A percentile compares a stretch with the other conserved stretches of the same genome.
These are phyloP conservation scores for Colletotrichum ledebouriae DNA, from an alignment of 2,329 filamentous ascomycete genomes.

Conservation along the genomic window DNA sequence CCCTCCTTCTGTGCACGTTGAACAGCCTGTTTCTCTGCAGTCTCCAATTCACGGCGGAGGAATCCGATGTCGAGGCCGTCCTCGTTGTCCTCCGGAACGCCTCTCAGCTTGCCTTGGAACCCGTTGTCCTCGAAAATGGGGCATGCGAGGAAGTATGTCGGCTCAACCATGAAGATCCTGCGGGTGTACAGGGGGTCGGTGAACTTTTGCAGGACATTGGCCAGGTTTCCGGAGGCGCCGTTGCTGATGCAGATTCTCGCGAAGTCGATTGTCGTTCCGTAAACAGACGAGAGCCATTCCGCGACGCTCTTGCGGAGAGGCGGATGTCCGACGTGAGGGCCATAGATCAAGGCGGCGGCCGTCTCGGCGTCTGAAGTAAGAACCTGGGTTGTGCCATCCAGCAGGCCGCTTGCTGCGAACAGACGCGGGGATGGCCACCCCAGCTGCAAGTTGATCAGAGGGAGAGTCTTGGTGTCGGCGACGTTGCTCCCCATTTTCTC, in stretches of 20 bases:
- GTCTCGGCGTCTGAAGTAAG: constrained; percentile 71
- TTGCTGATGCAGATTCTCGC: constrained; percentile 84
- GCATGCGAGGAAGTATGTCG: constrained; percentile 85
- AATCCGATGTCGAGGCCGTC: constrained; percentile 79
- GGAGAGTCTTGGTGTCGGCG: constrained; percentile 23
- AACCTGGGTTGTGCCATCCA: constrained; percentile 70
- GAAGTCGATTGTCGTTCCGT: constrained; percentile 56
- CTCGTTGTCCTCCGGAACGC: constrained; percentile 78
- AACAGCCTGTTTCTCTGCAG: too few species aligned
- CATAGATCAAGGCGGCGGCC: constrained; percentile 79
- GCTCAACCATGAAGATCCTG: constrained; percentile 83
- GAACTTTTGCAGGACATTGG: constrained; percentile 81
- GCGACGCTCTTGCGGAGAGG: constrained; percentile 77
- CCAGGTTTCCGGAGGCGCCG: constrained; percentile 86
- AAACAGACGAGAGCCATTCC: constrained; percentile 76
- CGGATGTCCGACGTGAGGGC: constrained; percentile 79
- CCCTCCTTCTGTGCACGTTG: too few species aligned
- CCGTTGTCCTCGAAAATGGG: constrained; percentile 86
- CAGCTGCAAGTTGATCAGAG: constrained; percentile 72
- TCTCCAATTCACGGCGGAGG: too few species aligned
- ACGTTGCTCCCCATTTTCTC: constrained; percentile 1
- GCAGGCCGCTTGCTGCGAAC: constrained; percentile 74
- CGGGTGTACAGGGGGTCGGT: constrained; percentile 77
- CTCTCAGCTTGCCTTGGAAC: constrained; percentile 75
- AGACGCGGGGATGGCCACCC: constrained; percentile 77